Evolutionary conservation across 1,284 basidiomycete genomes (phyloP).

Genomic region (Naganishia albida): DNA sequence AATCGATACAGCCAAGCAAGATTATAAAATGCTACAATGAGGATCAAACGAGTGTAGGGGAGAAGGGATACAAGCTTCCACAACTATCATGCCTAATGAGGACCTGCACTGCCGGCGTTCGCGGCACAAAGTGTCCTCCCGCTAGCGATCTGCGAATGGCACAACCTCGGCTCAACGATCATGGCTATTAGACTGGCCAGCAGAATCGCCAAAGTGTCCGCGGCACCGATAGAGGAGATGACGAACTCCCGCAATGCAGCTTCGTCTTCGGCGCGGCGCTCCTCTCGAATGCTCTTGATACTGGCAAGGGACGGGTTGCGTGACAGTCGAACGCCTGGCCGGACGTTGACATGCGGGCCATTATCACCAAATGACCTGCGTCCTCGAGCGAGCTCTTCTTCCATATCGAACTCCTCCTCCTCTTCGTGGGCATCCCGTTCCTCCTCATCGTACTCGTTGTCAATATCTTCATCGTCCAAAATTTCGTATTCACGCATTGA

Average conservation of each 20-base stretch:
- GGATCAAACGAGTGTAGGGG: neutral
- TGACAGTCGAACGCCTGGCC: conserved; percentile 19
- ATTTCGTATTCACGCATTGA: conserved; percentile 26
- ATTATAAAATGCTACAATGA: neutral
- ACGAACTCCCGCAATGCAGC: conserved; percentile 25
- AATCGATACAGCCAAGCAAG: neutral
- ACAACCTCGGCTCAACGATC: conserved; percentile 25
- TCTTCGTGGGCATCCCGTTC: conserved; percentile 31
- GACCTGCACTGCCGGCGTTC: conserved; percentile 6
- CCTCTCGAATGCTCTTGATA: conserved; percentile 29
- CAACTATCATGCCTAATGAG: conserved; percentile 3
- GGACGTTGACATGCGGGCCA: neutral
- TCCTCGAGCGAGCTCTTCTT: conserved; percentile 27
- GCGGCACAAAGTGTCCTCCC: conserved; percentile 23
- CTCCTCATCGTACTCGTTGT: conserved; percentile 27
- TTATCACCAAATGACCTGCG: conserved; percentile 4
- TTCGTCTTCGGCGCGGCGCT: conserved; percentile 30
- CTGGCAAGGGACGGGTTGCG: conserved; percentile 29
- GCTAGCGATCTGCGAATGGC: conserved; percentile 17
- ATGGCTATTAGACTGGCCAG: conserved; percentile 26
- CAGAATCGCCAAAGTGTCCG: conserved; percentile 29
- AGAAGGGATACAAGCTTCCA: neutral
- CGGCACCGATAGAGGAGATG: conserved; percentile 28
- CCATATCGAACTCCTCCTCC: conserved; percentile 30
- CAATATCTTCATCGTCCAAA: conserved; percentile 30